A percentile compares a stretch with the other conserved stretches of the same genome.
phyloP scores from a whole-genome alignment of 805 yeast genomes.

The Pichia cabralensis region DNA sequence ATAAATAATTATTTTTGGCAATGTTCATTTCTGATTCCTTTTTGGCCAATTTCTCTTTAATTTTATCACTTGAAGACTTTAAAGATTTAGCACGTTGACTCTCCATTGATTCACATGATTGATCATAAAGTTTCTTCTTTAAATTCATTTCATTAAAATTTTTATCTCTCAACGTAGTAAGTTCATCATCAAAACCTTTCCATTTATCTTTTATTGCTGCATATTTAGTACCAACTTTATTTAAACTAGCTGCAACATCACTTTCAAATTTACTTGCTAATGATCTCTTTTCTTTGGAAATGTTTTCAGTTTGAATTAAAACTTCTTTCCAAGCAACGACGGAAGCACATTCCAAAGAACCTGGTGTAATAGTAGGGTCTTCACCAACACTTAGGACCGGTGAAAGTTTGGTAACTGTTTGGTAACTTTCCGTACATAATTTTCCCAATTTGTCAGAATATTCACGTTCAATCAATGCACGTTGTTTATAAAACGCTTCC shows the following conservation, averaged over 20 bases:
- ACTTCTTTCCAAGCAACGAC: constrained; percentile 87
- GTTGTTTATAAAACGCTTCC: constrained; percentile 73
- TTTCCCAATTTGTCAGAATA: constrained; percentile 59
- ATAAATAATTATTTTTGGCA: constrained; percentile 75
- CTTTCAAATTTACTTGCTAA: constrained; percentile 51
- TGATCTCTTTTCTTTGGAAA: constrained; percentile 55
- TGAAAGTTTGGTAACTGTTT: constrained; percentile 61
- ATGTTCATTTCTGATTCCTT: constrained; percentile 75
- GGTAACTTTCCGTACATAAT: constrained; percentile 59
- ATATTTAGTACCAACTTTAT: constrained; percentile 41
- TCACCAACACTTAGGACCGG: constrained; percentile 81
- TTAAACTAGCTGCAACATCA: constrained; percentile 53
- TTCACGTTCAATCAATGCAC: constrained; percentile 76
- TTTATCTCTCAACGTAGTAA: constrained; percentile 37
- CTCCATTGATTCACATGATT: constrained; percentile 73
- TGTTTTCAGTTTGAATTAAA: constrained; percentile 69
- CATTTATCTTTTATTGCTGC: constrained; percentile 46
- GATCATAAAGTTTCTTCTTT: constrained; percentile 71
- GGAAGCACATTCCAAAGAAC: constrained; percentile 82
- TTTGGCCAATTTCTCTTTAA: constrained; percentile 44
- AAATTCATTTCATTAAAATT: constrained; percentile 49
- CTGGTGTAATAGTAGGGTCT: constrained; percentile 84
- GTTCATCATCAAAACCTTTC: constrained; percentile 47
- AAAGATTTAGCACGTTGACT: constrained; percentile 65
- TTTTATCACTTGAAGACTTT: constrained; percentile 40